phyloP scores from a whole-genome alignment of 345 rosid species.

The Firmiana major region DNA sequence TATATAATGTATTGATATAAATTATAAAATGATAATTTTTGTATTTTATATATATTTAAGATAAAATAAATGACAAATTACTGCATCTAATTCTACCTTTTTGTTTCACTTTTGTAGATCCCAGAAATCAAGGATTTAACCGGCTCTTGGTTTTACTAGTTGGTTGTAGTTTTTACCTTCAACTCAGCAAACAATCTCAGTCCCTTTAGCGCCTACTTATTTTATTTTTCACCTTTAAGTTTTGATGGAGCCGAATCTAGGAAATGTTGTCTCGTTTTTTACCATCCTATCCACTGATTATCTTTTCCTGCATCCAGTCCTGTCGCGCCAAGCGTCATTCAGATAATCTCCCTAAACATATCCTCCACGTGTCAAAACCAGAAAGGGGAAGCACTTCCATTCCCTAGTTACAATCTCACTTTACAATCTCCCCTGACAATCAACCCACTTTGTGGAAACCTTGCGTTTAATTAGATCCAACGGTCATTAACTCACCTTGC shows the following conservation, averaged over 20 bases:
- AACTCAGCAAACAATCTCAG: not conserved
- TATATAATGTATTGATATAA: too few species aligned
- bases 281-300: not conserved
- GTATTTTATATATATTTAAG: too few species aligned
- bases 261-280: not conserved
- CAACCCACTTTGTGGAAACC: not conserved
- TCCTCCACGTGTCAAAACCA: slow-evolving; percentile 20
- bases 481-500: slow-evolving; percentile 28
- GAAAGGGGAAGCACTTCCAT: not conserved
- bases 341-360: not conserved
- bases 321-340: not conserved
- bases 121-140: not conserved
- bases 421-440: not conserved
- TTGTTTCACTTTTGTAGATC: not conserved
- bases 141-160: not conserved
- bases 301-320: not conserved
- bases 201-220: slow-evolving; percentile 28
- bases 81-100: too few species aligned
- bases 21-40: too few species aligned
- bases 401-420: not conserved
- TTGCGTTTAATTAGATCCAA: slow-evolving; percentile 31
- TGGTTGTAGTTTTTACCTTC: not conserved
- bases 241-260: not conserved
- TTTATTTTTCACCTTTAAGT: slow-evolving; percentile 5
- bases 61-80: too few species aligned